Percentiles rank a stretch among this genome's conserved stretches.
Conservation (phyloP, 2,329 filamentous ascomycete genomes). For the Capronia americana region DNA sequence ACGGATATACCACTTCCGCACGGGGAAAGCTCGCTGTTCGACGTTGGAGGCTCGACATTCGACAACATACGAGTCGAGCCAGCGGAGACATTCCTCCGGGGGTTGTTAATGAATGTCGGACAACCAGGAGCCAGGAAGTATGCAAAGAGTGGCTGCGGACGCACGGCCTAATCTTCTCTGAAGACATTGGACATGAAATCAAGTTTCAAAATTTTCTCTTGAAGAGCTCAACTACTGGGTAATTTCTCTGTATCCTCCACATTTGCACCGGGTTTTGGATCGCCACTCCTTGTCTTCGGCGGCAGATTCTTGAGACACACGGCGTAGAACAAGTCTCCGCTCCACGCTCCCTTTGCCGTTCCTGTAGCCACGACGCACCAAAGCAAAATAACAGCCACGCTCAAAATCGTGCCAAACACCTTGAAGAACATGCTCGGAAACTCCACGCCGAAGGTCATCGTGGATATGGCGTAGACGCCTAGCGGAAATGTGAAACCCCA, state of each 20-base stretch:
- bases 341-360: conserved; percentile 57
- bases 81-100: too few relatives aligned
- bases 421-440: conserved; percentile 63
- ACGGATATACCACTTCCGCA: too few relatives aligned
- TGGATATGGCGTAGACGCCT: conserved; percentile 61
- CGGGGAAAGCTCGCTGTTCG: too few relatives aligned
- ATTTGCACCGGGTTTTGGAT: conserved; percentile 18
- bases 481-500: conserved; percentile 67
- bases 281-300: conserved; percentile 24
- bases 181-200: neutral
- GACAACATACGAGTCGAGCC: too few relatives aligned
- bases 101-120: too few relatives aligned
- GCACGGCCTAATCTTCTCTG: neutral
- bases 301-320: conserved; percentile 57
- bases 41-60: too few relatives aligned
- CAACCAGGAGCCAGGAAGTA: too few relatives aligned
- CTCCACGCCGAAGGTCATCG: conserved; percentile 54
- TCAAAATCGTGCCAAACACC: conserved; percentile 63
- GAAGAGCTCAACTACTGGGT: neutral
- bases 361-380: conserved; percentile 62
- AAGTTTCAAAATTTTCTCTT: neutral
- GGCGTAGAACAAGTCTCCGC: conserved; percentile 60
- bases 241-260: conserved; percentile 23
- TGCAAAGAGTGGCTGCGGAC: too few relatives aligned
- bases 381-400: conserved; percentile 58